Evolutionary conservation across 2,329 filamentous ascomycete genomes (phyloP), one percentile per base, ranked within the genome.

Genomic region (Apiospora marii): DNA sequence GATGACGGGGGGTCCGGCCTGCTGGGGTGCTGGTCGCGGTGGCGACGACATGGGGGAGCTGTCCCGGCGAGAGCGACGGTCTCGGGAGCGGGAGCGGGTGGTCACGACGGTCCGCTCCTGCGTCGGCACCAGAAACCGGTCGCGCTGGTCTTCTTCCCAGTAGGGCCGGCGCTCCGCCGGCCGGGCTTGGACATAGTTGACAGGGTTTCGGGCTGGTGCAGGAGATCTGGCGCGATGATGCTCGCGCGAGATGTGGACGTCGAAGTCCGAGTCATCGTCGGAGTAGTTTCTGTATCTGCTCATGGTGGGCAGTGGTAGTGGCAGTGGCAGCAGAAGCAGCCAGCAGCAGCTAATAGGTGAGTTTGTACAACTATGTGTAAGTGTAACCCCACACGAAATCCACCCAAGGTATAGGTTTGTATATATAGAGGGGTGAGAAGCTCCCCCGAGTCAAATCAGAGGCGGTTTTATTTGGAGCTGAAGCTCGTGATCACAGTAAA

Each of bases 181-280:
- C 82, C 44, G n/a, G n/a, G 44, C 67, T 68, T 46, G 67, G 27
- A 51, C 67, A 30, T 69, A 61, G n/a, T 68, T 68, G 82, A 12
- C 70, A 69, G 27, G 41, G 53, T 12, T 27, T 48, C 34, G 46
- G 49, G 19, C 68, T 6, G 37, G 77, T 61, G 37, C 77, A 70
- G 72, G 79, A 37, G 84, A 83, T n/a, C 81, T 82, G 4, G 79
- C 81, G 49, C 82, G 83, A 37, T 83, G 84, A 72, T 82, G 83
- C 34, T 83, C 84, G 72, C 78, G 82, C 70, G 82, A 83, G 73
- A 88, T 79, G 64, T 82, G 87, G 75, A 90, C 84, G 76, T 90
- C 86, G 69, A 89, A 77, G 67, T 91, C 89, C 43, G 89, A 88
- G 46, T 90, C 87, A 71, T 86, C 84, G 76, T 85, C 87, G 77